Base-by-base conservation (phyloP, 331 rosid genomes). In the Prunus yedoensis region DNA sequence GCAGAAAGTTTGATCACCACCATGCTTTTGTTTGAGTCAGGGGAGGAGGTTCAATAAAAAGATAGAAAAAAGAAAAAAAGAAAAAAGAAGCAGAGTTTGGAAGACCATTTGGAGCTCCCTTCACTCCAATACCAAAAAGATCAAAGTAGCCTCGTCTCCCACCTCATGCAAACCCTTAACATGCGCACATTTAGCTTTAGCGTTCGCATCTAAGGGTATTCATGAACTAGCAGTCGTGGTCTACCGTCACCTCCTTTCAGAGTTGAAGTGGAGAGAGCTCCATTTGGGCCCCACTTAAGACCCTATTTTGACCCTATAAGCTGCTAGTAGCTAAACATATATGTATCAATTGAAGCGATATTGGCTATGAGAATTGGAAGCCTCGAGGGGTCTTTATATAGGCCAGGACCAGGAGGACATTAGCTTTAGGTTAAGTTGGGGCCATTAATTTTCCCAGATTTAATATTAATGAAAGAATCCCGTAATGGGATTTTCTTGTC, bases 101-200 rank as follows among this genome's bases (percentile, higher is more conserved):
- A 52, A 50, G 32, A 46, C 47, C 10, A 20, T n/a, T 46, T 15
- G 83, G 81, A 90, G 85, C 89, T 90, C 92, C 89, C 90, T 90
- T 88, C 92, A 90, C 90, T 82, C 90, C 95, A 88, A 90, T 82
- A 73, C 89, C 78, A 71, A 82, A 86, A 88, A 66, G 83, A 83
- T 86, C 82, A 90, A 66, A 80, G 79, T 2, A 82, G 72, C 76
- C 73, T 81, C 81, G 81, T 88, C 90, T 88, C 89, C 87, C 23
- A 84, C 10, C 68, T 86, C 90, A 84, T 88, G 90, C 87, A 80
- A 47, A 86, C 87, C 90, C 71, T 57, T 81, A 73, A 83, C 50
- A 66, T 78, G 77, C 66, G 68, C 77, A 28, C 6, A 3, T 63
- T 20, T 6, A 51, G 9, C 0, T 10, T 3, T 27, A 2, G 15